Conservation (phyloP, 768 basidiomycete species). For the Leccinum disarticulatum region DNA sequence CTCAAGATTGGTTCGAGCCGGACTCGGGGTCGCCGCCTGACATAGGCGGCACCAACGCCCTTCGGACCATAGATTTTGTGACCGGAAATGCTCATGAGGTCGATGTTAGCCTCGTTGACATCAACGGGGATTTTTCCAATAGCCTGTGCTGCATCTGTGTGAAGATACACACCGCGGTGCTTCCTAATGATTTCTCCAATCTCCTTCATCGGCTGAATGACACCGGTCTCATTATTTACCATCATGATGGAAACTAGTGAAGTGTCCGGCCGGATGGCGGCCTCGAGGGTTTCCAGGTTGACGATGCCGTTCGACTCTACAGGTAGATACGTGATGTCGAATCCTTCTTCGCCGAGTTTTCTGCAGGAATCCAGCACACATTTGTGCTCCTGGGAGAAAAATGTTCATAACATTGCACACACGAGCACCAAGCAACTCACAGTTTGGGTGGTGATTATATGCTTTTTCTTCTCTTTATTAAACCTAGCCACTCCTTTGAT, state of each 20-base stretch:
- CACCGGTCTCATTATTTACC: conserved; percentile 99
- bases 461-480: conserved; percentile 88
- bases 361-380: conserved; percentile 98
- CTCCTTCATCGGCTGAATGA: conserved; percentile 95
- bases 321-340: conserved; percentile 97
- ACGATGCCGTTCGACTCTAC: conserved; percentile 86
- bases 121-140: conserved; percentile 88
- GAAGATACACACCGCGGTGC: conserved; percentile 90
- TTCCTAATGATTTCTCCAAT: conserved; percentile 86
- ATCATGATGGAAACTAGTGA: conserved; percentile 97
- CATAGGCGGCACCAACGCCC: conserved; percentile 92
- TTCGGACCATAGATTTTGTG: conserved; percentile 99
- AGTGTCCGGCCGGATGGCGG: conserved; percentile 88
- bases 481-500: conserved; percentile 97
- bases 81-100: conserved; percentile 93
- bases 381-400: conserved; percentile 83
- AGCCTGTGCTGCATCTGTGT: conserved; percentile 97
- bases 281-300: conserved; percentile 74
- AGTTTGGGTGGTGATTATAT: conserved; percentile 94
- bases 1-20: conserved; percentile 92
- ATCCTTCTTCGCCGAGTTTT: conserved; percentile 93
- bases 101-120: conserved; percentile 94
- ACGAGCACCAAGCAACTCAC: conserved; percentile 42
- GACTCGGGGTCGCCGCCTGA: conserved; percentile 88
- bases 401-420: not conserved